Percentiles rank a stretch among this genome's conserved stretches.
Evolutionary conservation across 2,329 filamentous ascomycete species (phyloP).

Genomic region (Claviceps sp.): DNA sequence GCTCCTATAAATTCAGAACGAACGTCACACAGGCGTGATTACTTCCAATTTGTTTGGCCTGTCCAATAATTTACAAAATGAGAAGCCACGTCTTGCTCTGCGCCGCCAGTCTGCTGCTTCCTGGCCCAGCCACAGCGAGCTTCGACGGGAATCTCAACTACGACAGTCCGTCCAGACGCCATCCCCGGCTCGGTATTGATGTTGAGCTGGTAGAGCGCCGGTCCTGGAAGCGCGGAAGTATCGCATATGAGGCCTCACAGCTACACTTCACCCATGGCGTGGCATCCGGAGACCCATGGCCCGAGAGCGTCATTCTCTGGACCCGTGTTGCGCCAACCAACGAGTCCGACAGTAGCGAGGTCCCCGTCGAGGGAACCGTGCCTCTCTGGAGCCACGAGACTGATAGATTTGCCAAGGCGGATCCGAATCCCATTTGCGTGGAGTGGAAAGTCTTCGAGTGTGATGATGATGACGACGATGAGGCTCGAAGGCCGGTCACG

Average conservation of each 20-base stretch:
- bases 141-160: conserved; percentile 48
- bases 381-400: conserved; percentile 35
- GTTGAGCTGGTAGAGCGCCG: conserved; percentile 47
- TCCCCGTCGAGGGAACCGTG: conserved; percentile 28
- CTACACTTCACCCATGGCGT: conserved; percentile 54
- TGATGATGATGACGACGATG: conserved; percentile 15
- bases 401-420: conserved; percentile 28
- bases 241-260: conserved; percentile 27
- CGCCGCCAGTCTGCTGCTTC: not conserved
- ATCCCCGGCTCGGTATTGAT: conserved; percentile 50
- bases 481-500: conserved; percentile 28
- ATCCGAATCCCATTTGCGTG: conserved; percentile 47
- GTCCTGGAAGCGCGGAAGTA: conserved; percentile 28
- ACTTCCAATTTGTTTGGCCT: too few species aligned
- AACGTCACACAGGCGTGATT: too few species aligned
- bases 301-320: conserved; percentile 45
- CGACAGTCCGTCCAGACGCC: conserved; percentile 49
- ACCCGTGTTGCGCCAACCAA: conserved; percentile 31
- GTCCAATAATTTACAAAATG: not conserved
- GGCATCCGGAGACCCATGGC: conserved; percentile 33
- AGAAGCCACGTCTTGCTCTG: not conserved
- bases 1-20: too few species aligned
- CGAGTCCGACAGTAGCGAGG: conserved; percentile 32
- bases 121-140: conserved; percentile 2
- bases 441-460: conserved; percentile 44